Conservation (phyloP, 2,329 filamentous ascomycete species). For the Emergomyces pasteurianus region DNA sequence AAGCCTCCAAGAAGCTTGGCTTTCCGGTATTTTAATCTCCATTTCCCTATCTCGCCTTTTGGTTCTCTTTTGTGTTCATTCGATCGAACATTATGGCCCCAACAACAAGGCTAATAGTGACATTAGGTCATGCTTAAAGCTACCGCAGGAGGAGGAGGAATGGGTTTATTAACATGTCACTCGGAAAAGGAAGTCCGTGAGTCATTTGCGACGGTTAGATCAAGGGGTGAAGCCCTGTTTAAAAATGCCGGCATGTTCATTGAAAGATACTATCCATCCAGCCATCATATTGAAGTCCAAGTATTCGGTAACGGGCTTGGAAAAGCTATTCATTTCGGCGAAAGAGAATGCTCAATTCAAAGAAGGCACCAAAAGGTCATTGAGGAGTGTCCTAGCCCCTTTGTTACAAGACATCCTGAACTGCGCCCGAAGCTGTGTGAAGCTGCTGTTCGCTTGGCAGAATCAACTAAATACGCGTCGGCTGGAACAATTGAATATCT, state of each 20-base stretch:
- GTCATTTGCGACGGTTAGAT: conserved; percentile 60
- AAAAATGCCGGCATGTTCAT: conserved; percentile 76
- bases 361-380: conserved; percentile 81
- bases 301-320: conserved; percentile 75
- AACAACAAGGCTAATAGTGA: background rate
- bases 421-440: conserved; percentile 52
- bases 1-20: conserved; percentile 34
- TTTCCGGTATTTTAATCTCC: conserved; percentile 30
- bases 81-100: background rate
- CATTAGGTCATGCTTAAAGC: conserved; percentile 61
- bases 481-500: conserved; percentile 88
- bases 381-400: conserved; percentile 76
- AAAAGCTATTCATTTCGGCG: conserved; percentile 69
- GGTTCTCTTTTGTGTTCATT: background rate
- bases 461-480: conserved; percentile 56
- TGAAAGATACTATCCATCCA: conserved; percentile 67
- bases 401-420: conserved; percentile 41
- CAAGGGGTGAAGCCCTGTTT: conserved; percentile 66
- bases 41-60: background rate
- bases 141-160: conserved; percentile 68
- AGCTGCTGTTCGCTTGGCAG: conserved; percentile 56
- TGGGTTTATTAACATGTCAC: conserved; percentile 69
- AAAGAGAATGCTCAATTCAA: conserved; percentile 81
- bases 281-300: conserved; percentile 80
- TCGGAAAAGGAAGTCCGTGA: conserved; percentile 55